Evolutionary conservation across 306 rosid genomes (phyloP).

Genomic region (Lablab purpureus): DNA sequence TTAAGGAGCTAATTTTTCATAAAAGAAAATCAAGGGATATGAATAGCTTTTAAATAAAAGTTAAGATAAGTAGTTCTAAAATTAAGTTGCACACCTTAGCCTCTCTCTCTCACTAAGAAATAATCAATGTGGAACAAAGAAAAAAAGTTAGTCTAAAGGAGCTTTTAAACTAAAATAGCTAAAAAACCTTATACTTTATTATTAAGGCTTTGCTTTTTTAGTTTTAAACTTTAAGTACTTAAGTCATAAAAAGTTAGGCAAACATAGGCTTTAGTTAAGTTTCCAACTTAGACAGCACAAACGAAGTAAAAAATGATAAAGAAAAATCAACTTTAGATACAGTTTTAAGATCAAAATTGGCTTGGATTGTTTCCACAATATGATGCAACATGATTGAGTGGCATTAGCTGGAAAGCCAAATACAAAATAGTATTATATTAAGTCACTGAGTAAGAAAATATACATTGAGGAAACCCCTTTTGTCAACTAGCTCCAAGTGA

Average conservation of each 20-base stretch:
- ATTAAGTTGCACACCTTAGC: too few relatives aligned
- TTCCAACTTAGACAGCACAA: slow-evolving; percentile 2
- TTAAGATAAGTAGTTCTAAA: too few relatives aligned
- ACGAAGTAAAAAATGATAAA: neutral
- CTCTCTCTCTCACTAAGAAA: neutral
- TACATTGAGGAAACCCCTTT: neutral
- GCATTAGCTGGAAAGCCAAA: neutral
- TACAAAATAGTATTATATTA: neutral
- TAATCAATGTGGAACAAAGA: neutral
- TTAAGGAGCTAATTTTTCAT: too few relatives aligned
- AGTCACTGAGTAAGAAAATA: neutral
- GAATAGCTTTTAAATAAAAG: too few relatives aligned
- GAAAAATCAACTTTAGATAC: neutral
- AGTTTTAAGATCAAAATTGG: slow-evolving; percentile 1
- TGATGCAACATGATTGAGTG: neutral
- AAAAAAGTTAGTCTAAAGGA: neutral
- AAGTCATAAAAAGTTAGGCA: neutral
- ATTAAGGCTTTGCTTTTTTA: neutral
- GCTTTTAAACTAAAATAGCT: too few relatives aligned
- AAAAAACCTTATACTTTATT: neutral
- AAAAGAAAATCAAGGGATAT: too few relatives aligned
- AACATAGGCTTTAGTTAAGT: neutral
- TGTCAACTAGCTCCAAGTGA: neutral
- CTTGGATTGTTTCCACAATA: neutral
- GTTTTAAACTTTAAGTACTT: neutral